A percentile compares a stretch with the other conserved stretches of the same genome.
phyloP scores from a whole-genome alignment of 305 asterid species.

The Withania somnifera region DNA sequence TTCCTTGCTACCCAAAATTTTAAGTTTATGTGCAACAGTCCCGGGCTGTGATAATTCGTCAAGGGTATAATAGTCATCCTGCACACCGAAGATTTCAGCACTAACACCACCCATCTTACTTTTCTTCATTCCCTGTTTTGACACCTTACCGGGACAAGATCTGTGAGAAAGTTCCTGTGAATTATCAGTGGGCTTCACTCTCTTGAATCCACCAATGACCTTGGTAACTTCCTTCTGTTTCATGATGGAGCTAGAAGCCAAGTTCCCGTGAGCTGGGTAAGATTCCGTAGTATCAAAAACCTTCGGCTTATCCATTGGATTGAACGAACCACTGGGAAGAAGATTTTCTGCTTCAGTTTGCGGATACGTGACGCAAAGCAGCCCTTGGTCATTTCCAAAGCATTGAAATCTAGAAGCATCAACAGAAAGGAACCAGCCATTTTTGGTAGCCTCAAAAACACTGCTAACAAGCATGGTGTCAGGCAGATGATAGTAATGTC shows the following conservation, averaged over 20 bases:
- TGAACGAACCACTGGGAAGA: conserved; percentile 8
- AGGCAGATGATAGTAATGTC: conserved; percentile 42
- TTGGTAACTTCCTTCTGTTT: conserved; percentile 18
- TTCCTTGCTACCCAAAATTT: conserved; percentile 4
- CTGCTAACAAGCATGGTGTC: conserved; percentile 41
- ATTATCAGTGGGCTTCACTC: conserved; percentile 12
- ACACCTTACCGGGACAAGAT: conserved; percentile 5
- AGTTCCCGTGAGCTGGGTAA: conserved; percentile 5
- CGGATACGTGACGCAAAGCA: neutral
- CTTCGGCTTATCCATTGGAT: neutral
- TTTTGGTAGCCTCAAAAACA: conserved; percentile 30
- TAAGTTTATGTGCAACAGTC: conserved; percentile 6
- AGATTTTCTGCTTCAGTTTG: neutral
- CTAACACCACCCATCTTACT: neutral
- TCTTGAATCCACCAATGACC: conserved; percentile 12
- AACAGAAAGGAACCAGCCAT: conserved; percentile 40
- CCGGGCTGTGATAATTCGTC: conserved; percentile 11
- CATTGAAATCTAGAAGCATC: conserved; percentile 26
- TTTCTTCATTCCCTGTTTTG: conserved; percentile 1
- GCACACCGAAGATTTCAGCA: conserved; percentile 10
- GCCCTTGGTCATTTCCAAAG: conserved; percentile 1
- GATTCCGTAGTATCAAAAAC: neutral
- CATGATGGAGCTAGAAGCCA: conserved; percentile 9
- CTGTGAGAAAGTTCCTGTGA: conserved; percentile 9
- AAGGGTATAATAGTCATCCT: conserved; percentile 12